Conservation (phyloP, 2,329 filamentous ascomycete species). For the Aspergillus pseudoviridinutans region DNA sequence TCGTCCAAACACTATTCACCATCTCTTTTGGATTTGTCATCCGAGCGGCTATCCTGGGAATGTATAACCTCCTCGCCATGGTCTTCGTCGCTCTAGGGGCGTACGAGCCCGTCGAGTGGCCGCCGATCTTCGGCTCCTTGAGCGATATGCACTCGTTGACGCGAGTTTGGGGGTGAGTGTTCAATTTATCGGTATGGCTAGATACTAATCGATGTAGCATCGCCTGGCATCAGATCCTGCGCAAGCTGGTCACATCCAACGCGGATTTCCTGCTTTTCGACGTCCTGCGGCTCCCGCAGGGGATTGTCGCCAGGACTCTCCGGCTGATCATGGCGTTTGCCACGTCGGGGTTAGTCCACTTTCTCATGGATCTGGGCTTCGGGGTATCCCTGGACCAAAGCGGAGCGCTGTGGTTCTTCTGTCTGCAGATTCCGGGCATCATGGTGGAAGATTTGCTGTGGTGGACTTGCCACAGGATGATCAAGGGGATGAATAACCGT, state of each 20-base stretch:
- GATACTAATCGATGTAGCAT: slow-evolving; percentile 3
- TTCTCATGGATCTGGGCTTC: slow-evolving; percentile 16
- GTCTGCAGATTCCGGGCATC: slow-evolving; percentile 14
- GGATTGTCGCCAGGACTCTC: background rate
- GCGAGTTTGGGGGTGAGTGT: slow-evolving; percentile 16
- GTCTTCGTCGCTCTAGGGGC: slow-evolving; percentile 4
- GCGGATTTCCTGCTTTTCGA: slow-evolving; percentile 10
- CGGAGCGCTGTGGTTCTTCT: slow-evolving; percentile 15
- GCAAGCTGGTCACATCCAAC: slow-evolving; percentile 9
- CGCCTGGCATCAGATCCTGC: slow-evolving; percentile 20
- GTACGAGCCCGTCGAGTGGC: slow-evolving; percentile 13
- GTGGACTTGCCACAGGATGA: background rate
- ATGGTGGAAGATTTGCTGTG: slow-evolving; percentile 2
- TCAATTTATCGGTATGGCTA: background rate
- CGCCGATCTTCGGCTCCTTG: slow-evolving; percentile 12
- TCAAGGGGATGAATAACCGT: background rate
- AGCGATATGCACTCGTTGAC: slow-evolving; percentile 9
- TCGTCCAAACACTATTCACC: slow-evolving; percentile 7
- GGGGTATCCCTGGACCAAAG: slow-evolving; percentile 8
- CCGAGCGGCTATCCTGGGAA: slow-evolving; percentile 9
- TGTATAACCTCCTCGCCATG: slow-evolving; percentile 8
- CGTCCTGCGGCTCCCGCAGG: slow-evolving; percentile 4
- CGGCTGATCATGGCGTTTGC: slow-evolving; percentile 13
- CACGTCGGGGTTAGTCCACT: slow-evolving; percentile 14
- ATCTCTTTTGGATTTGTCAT: slow-evolving; percentile 15